Evolutionary conservation across 139 green algal genomes (phyloP).

Genomic region (Desmodesmus armatus): DNA sequence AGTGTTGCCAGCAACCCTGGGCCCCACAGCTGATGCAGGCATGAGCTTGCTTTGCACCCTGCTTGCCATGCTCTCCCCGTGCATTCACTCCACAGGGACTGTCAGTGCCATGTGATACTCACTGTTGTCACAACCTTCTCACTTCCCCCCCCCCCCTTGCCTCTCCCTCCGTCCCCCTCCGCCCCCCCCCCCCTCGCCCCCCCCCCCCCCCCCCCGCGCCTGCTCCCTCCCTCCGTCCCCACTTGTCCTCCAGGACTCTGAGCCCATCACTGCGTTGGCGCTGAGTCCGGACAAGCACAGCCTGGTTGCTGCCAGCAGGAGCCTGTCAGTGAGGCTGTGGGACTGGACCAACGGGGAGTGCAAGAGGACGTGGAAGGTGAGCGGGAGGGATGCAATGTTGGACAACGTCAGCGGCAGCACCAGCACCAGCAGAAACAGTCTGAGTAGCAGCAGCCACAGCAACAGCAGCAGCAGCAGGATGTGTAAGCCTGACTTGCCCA

Average conservation of each 20-base stretch:
- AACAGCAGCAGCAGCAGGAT: background rate
- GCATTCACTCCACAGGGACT: no score
- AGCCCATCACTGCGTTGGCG: conserved; percentile 88
- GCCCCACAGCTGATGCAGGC: no score
- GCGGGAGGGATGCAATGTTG: background rate
- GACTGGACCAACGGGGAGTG: conserved; percentile 63
- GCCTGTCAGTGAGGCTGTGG: conserved; percentile 78
- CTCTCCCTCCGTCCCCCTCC: no score
- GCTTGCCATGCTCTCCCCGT: no score
- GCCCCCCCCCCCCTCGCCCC: no score
- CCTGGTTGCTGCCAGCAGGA: conserved; percentile 85
- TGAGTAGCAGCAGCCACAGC: background rate
- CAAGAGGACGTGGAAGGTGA: conserved; percentile 72
- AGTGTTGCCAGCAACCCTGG: no score
- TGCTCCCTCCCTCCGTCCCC: no score
- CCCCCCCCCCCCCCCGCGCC: no score
- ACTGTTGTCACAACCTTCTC: no score
- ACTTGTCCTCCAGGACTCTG: conserved; percentile 81
- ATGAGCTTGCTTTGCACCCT: no score
- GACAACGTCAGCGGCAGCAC: background rate
- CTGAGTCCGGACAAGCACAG: conserved; percentile 77
- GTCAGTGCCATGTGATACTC: no score
- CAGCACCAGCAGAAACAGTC: conserved; percentile 5
- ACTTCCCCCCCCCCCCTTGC: no score
- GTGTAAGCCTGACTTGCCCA: background rate